Evolutionary conservation across 495 filamentous ascomycete genomes (phyloP).

Genomic region (Penicillium parvum): DNA sequence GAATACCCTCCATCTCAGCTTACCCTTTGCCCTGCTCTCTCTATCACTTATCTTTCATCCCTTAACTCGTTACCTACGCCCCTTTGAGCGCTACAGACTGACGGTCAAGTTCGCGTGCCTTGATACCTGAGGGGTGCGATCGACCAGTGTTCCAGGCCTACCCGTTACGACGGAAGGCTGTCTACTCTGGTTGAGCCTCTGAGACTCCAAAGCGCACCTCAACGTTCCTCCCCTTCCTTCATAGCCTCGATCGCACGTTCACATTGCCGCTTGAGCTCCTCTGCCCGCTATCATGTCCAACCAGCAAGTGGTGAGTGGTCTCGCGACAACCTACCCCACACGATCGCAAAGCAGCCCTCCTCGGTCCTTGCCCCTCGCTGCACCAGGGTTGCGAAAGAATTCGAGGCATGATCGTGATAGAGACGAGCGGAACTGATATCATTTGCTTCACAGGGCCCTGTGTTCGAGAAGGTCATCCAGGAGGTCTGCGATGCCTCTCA

Average conservation of each 20-base stretch:
- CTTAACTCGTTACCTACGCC: neutral
- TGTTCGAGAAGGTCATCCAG: conserved; percentile 87
- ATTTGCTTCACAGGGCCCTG: conserved; percentile 55
- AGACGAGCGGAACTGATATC: conserved; percentile 29
- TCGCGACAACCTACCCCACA: conserved; percentile 16
- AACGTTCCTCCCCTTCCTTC: neutral
- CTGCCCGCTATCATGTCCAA: conserved; percentile 52
- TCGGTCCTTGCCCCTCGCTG: neutral
- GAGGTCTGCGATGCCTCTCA: conserved; percentile 84
- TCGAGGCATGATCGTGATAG: neutral
- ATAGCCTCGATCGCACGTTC: neutral
- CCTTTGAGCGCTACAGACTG: neutral
- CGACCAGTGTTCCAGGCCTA: conserved; percentile 18
- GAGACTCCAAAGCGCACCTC: neutral
- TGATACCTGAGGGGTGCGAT: conserved; percentile 12
- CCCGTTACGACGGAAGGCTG: conserved; percentile 24
- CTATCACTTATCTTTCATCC: neutral
- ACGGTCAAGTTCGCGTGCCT: conserved; percentile 3
- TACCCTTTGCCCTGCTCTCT: conserved; percentile 1
- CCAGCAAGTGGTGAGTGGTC: conserved; percentile 58
- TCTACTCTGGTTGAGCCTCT: conserved; percentile 4
- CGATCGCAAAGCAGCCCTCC: neutral
- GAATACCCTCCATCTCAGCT: conserved; percentile 14
- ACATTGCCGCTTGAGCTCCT: neutral
- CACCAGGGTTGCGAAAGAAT: neutral